Evolutionary conservation across 805 yeast species (phyloP), one percentile per base, ranked within the genome.

Genomic region (Hanseniaspora thailandica): DNA sequence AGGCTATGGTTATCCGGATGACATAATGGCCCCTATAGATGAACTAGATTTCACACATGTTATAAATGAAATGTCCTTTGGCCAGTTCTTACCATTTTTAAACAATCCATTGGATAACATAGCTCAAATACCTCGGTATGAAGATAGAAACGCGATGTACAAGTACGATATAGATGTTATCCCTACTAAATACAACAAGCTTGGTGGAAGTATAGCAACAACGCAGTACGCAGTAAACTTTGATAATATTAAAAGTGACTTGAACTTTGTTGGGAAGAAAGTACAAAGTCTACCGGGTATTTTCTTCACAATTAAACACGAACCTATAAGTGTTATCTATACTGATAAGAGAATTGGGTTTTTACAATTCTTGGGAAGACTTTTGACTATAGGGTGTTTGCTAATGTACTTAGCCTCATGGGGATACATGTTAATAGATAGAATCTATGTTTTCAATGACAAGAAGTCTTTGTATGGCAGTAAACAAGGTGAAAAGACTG

Each of bases 21-120:
- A 47, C 19, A 58, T 58, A 20, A 66, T 77, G 55, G 69, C 76
- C 45, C 66, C 68, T 41, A 72, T 75, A 10, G 78, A 78, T 38
- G 68, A 74, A 22, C 68, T 86, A 55, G 85, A 90, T 62, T 84
- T 90, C 63, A 76, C 95, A 0, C 98, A 93, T 67, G 78, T 79
- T 5, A 82, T 93, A 56, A 77, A 78, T 56, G 97, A 90, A 66
- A 78, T 88, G 57, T 87, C 97, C 10, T 90, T 82, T 68, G 98
- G 98, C 13, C 86, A 80, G 35, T 88, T 84, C 66, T 88, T 80
- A 62, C 97, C 98, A 3, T 83, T 77, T 60, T 73, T 89, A 57
- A 75, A 82, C 59, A 90, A 90, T 63, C 95, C 96, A n/a, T 73
- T 93, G 57, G 97, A 93, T 65, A 73, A 73, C 45, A 82, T 90